Conservation (phyloP, 1,139 yeast species). For the Suhomyces bolitotheri region DNA sequence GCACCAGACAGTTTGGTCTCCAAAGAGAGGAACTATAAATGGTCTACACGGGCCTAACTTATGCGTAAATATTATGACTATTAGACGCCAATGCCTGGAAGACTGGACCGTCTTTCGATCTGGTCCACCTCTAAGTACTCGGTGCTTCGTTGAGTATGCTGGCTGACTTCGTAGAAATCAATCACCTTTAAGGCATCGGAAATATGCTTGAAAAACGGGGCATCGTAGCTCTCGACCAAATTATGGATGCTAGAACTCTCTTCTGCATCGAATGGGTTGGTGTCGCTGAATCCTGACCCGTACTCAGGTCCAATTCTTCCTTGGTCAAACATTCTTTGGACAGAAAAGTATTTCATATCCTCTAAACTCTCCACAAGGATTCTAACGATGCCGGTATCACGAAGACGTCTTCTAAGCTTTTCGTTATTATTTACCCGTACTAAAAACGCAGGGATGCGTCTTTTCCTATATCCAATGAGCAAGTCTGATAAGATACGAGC, state of each 20-base stretch:
- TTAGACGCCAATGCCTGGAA: too few relatives aligned
- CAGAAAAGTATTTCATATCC: slow-evolving; percentile 29
- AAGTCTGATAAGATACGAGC: slow-evolving; percentile 71
- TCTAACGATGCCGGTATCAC: slow-evolving; percentile 33
- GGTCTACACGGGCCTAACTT: too few relatives aligned
- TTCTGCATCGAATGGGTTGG: slow-evolving; percentile 9
- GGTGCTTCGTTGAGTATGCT: slow-evolving; percentile 1
- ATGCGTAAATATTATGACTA: too few relatives aligned
- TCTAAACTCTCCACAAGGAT: slow-evolving; percentile 30
- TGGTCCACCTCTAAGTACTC: slow-evolving; percentile 12
- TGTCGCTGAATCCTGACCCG: slow-evolving; percentile 5
- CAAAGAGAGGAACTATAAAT: too few relatives aligned
- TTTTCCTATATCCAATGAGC: slow-evolving; percentile 51
- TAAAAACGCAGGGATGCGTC: slow-evolving; percentile 64
- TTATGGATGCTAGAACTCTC: slow-evolving; percentile 19
- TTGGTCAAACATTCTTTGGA: slow-evolving; percentile 17
- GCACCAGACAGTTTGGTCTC: too few relatives aligned
- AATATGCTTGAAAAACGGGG: slow-evolving; percentile 43
- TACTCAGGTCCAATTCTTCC: slow-evolving; percentile 1
- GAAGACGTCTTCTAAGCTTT: slow-evolving; percentile 31
- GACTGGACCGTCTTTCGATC: slow-evolving; percentile 9
- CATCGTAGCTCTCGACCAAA: slow-evolving; percentile 28
- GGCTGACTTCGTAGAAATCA: slow-evolving; percentile 33
- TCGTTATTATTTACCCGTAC: slow-evolving; percentile 57
- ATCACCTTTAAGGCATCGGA: slow-evolving; percentile 45